Evolutionary conservation across 2,329 filamentous ascomycete genomes (phyloP), one percentile per base, ranked within the genome.

Genomic region (Bertia moriformis): DNA sequence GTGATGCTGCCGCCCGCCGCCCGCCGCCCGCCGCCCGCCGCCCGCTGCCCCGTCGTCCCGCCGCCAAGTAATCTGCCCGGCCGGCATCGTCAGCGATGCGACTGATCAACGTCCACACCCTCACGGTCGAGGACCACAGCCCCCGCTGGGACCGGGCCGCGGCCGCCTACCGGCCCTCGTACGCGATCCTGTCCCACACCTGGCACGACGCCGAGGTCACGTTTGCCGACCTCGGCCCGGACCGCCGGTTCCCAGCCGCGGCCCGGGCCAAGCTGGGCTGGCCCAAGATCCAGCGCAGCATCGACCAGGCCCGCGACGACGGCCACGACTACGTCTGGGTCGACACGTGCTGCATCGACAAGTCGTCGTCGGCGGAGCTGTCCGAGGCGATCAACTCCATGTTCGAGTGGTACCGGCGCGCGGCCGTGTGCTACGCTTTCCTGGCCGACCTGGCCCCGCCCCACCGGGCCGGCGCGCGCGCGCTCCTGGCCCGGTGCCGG

Each of bases 281-380:
- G 22, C 7, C 7, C 22, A 35, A 35, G 15, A 35, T 35, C 32
- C 12, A 35, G 15, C 10, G 17, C 10, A 14, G 32, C 32, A 7
- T 7, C 10, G 15, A 7, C 7, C 32, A 35, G 15, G 32, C 32
- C 10, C 32, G 10, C 32, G 32, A 7, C 32, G 32, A 35, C 15
- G 15, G 15, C 15, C 15, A 14, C 12, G 32, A 18, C 15, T 35
- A 35, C 15, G 15, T 35, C 10, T 35, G 41, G 37, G 32, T 35
- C 32, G 32, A 35, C 32, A 35, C 32, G 12, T 35, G 12, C 32
- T 35, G 32, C 32, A 35, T 35, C 32, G 32, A 35, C 32, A 35
- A 35, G 32, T 14, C 32, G 12, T 14, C 12, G 12, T 14, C 12
- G 12, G 32, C 12, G 12, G 32, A 35, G 32, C 15, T 35, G 32